Conservation (phyloP, 345 rosid genomes). For the Turritis glabra region DNA sequence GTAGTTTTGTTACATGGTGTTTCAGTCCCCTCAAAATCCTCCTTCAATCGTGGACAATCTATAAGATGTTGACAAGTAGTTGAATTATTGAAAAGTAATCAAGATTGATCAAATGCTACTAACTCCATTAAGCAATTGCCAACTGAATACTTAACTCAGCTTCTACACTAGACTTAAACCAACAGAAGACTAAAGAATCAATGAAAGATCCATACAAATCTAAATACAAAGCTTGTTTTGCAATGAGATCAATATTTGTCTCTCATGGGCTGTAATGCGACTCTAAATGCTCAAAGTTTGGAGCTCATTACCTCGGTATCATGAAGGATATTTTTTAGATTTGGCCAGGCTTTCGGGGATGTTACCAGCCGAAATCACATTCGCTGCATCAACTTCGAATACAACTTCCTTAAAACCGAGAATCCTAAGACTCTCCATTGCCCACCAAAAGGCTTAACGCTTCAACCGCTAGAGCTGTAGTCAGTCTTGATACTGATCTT, state of each 20-base stretch:
- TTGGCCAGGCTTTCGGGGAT: not conserved
- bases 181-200: not conserved
- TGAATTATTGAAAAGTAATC: not conserved
- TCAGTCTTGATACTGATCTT: too few species aligned
- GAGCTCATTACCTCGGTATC: not conserved
- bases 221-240: not conserved
- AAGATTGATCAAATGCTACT: not conserved
- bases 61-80: not conserved
- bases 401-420: not conserved
- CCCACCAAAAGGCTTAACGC: not conserved
- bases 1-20: not conserved
- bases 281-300: not conserved
- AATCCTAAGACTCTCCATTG: not conserved
- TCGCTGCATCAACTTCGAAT: not conserved
- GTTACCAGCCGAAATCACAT: not conserved
- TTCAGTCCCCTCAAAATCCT: not conserved
- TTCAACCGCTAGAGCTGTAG: not conserved
- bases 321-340: not conserved
- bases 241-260: not conserved
- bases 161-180: not conserved
- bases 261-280: not conserved
- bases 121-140: conserved; percentile 1
- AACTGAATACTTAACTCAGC: not conserved
- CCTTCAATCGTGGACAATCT: not conserved
- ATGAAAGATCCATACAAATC: not conserved